Evolutionary conservation across 768 basidiomycete genomes (phyloP).

Genomic region (Mycena leptocephala): DNA sequence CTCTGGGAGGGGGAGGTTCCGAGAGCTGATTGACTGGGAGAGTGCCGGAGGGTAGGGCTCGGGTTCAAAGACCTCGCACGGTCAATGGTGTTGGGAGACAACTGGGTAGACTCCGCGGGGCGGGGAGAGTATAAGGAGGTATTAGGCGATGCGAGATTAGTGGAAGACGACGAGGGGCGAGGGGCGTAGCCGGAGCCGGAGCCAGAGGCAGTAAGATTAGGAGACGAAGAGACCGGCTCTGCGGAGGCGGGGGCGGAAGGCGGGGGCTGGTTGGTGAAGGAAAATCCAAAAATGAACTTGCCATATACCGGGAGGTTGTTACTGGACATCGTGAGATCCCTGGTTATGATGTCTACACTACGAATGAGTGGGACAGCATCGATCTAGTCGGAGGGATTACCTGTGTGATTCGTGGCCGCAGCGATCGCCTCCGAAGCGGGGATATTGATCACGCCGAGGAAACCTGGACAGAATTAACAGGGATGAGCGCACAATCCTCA

Average conservation of each 20-base stretch:
- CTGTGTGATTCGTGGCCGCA: constrained; percentile 63
- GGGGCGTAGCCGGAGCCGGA: constrained; percentile 31
- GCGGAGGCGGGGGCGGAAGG: constrained; percentile 38
- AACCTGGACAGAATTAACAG: constrained; percentile 53
- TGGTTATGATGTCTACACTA: constrained; percentile 76
- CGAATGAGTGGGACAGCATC: constrained; percentile 34
- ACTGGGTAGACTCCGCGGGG: constrained; percentile 15
- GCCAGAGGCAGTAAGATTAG: constrained; percentile 27
- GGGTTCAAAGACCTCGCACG: constrained; percentile 31
- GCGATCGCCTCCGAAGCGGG: constrained; percentile 69
- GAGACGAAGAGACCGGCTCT: constrained; percentile 38
- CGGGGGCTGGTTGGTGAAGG: constrained; percentile 55
- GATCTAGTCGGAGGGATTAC: constrained; percentile 48
- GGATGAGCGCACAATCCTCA: constrained; percentile 50
- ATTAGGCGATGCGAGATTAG: constrained; percentile 15
- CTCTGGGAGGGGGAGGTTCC: constrained; percentile 45
- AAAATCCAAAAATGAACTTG: constrained; percentile 80
- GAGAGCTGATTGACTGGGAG: constrained; percentile 45
- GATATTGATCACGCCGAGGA: constrained; percentile 73
- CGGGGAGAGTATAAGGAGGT: constrained; percentile 6
- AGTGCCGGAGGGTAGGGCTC: constrained; percentile 42
- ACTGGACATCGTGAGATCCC: constrained; percentile 81
- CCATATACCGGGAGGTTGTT: constrained; percentile 89
- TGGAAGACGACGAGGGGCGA: constrained; percentile 28
- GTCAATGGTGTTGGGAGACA: constrained; percentile 30